Base-by-base conservation (phyloP, 2,329 filamentous ascomycete genomes). In the Phoma sp. region DNA sequence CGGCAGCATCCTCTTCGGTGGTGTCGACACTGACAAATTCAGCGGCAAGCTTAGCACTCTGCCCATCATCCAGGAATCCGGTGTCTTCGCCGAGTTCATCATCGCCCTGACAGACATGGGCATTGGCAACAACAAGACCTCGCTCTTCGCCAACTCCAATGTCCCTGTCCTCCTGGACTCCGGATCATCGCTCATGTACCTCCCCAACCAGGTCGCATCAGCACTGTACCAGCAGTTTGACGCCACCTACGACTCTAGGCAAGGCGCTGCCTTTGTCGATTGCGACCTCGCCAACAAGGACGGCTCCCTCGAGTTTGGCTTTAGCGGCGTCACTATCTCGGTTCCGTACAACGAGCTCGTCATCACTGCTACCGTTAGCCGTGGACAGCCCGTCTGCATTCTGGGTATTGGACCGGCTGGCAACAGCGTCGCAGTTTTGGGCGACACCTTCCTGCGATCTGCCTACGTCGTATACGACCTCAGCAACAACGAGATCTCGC, bases 21-120 rank as follows among this genome's bases (percentile, higher is more conserved):
- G 89, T n/a, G 85, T 93, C 53, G 90, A 93, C 69, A 90, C 85
- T 0, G 83, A 82, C 54, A 93, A 93, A 69, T 95, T 86, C 74
- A 71, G 79, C 0, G 90, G 89, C 40, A 73, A 83, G 2, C 79
- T 93, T 26, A 80, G 81, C 38, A 83, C 81, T 5, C 78, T 92
- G 23, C 80, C 87, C 14, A 79, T 92, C 56, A 77, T 86, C 62
- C 70, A 80, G 47, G 71, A 76, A 33, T 56, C 69, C 7, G 74
- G 74, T 18, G 58, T 78, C 45, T 84, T 85, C 32, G 83, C 86
- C 4, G 78, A 80, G 51, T 79, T 80, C 63, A 72, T 82, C 69
- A 81, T 84, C 39, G 80, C 79, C 2, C 64, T 84, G 59, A 83
- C 81, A 5, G 77, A 72, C 4, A 66, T 83, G 51, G 77, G 78